Evolutionary conservation across 208 protist species (phyloP).

Genomic region (Leishmania guyanensis): DNA sequence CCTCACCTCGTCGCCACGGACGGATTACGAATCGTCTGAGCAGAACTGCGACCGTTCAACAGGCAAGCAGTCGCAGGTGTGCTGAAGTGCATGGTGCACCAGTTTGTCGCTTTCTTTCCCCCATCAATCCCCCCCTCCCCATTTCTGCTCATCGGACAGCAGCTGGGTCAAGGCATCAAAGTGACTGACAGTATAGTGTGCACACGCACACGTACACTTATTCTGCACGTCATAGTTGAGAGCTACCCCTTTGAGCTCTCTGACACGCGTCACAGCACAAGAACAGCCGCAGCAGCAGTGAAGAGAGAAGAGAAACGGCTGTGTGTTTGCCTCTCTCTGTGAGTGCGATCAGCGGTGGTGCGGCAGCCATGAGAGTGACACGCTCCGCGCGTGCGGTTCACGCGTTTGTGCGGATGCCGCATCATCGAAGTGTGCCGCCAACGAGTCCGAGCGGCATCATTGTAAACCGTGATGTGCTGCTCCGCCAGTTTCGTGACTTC

Average conservation of each 20-base stretch:
- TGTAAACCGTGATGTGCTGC: slow-evolving; percentile 88
- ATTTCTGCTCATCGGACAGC: background rate
- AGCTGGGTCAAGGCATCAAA: background rate
- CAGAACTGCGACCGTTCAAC: background rate
- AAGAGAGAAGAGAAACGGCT: background rate
- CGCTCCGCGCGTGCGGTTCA: slow-evolving; percentile 47
- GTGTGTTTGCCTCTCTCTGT: background rate
- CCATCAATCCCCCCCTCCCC: background rate
- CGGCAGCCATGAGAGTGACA: slow-evolving; percentile 27
- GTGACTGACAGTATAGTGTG: background rate
- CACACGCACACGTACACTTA: background rate
- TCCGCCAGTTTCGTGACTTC: slow-evolving; percentile 90
- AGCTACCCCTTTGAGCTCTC: background rate
- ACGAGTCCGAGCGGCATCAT: slow-evolving; percentile 86
- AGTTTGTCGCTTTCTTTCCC: background rate
- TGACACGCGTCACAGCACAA: background rate
- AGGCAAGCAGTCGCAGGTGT: background rate
- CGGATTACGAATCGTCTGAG: background rate
- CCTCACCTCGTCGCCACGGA: background rate
- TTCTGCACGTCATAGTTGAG: background rate
- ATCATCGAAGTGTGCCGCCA: slow-evolving; percentile 80
- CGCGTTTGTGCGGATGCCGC: slow-evolving; percentile 87
- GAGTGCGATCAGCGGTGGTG: background rate
- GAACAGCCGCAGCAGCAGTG: background rate
- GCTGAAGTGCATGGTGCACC: too few relatives aligned